Evolutionary conservation across 2,329 filamentous ascomycete species (phyloP), one percentile per base, ranked within the genome.

Genomic region (Ceratocystis cacaofunesta): DNA sequence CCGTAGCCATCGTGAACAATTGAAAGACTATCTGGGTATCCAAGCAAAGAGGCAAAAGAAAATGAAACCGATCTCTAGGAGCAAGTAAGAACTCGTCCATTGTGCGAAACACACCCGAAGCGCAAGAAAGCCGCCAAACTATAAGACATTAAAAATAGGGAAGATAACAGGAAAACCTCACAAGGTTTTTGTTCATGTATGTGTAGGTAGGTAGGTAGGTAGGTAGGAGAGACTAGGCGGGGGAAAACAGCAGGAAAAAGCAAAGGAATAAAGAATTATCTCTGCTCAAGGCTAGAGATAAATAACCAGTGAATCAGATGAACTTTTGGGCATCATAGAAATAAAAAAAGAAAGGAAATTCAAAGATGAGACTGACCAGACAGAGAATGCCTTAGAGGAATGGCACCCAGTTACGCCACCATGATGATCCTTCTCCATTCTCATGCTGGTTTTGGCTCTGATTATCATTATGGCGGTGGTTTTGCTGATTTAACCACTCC

Each of bases 161-260:
- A 67, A 64, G 65, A 46, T 30, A 63, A 66, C 64, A 75, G 68
- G 73, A 72, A 69, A 75, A 75, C 70, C 73, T 69, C 0, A 82
- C 72, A 1, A 84, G 72, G 28, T 85, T 41, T 61, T 48, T 30
- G 32, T 5, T 10, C 12, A 25, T 25, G 36, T 5, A 41, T 52
- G 48, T 25, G 48, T 28, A 5, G 10, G 19, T 25, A 25, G 4
- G 12, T 41, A 30, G 7, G 19, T 25, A 25, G 4, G 12, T 41
- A 30, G 7, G 28, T 10, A 5, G 25, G 7, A 48, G 44, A 61
- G 48, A 28, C 48, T 46, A 25, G 46, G 22, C 4, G 12, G 19
- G 28, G 22, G 55, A 19, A 64, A 58, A 4, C 12, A 36, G 17
- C 7, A 7, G 1, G n/a, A 17, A 30, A 3, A 57, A 32, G 22